phyloP scores from a whole-genome alignment of 2,329 filamentous ascomycete species.

The Ascochyta clinopodiicola region DNA sequence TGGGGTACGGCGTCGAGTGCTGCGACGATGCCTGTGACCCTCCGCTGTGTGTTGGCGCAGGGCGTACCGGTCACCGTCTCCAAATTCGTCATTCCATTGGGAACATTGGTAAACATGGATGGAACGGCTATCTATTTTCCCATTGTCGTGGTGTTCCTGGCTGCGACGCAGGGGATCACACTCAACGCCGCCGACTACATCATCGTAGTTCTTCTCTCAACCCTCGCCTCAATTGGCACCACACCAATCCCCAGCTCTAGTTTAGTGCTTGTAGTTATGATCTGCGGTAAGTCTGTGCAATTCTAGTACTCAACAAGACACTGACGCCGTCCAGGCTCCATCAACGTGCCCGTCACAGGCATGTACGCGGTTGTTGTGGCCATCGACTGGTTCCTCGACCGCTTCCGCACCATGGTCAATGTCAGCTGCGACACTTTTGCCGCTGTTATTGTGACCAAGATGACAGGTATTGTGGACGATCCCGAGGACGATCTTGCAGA shows the following conservation, averaged over 20 bases:
- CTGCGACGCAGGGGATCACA: conserved; percentile 57
- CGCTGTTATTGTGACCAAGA: conserved; percentile 48
- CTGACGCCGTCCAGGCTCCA: conserved; percentile 20
- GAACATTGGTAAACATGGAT: conserved; percentile 50
- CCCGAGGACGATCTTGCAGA: conserved; percentile 22
- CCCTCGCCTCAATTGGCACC: conserved; percentile 60
- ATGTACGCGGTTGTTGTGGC: conserved; percentile 62
- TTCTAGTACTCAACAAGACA: not conserved
- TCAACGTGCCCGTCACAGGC: conserved; percentile 55
- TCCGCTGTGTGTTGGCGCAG: conserved; percentile 50
- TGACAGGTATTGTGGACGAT: conserved; percentile 46
- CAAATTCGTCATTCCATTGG: conserved; percentile 58
- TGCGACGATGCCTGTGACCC: conserved; percentile 59
- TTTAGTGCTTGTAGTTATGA: conserved; percentile 61
- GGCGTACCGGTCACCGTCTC: conserved; percentile 53
- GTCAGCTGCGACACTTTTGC: conserved; percentile 60
- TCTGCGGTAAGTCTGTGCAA: conserved; percentile 45
- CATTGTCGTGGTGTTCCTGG: conserved; percentile 60
- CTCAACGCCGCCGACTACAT: conserved; percentile 57
- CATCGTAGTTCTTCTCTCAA: conserved; percentile 58
- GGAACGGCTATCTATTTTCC: conserved; percentile 64
- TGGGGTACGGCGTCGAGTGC: conserved; percentile 63
- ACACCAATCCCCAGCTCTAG: conserved; percentile 62
- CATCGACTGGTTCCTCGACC: conserved; percentile 64
- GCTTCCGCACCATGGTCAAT: conserved; percentile 61